Base-by-base conservation (phyloP, 2,329 filamentous ascomycete genomes). In the Aspergillus proliferans region DNA sequence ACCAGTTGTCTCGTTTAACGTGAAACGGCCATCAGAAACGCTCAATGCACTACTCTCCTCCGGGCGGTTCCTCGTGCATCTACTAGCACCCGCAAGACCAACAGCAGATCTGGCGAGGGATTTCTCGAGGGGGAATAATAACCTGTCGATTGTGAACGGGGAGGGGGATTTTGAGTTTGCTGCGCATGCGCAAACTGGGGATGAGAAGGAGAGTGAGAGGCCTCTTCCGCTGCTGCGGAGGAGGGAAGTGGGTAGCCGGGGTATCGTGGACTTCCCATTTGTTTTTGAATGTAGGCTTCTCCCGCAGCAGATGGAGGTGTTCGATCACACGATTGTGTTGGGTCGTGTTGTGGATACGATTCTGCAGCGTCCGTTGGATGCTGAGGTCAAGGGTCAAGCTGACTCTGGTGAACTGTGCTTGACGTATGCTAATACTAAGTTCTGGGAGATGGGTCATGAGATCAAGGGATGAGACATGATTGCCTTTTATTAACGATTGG, bases 1-100 rank as follows among this genome's bases (percentile, higher is more conserved):
- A 1, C 79, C 81, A 0, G 71, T 80, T n/a, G 70, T 84, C 22
- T 81, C 79, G 1, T 84, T 85, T 72, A 85, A 84, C 52, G 72
- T 84, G 48, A 76, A 75, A 46, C 57, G 73, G 2, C 78, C 79
- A 2, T 83, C 80, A 1, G 70, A 76, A 34, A 83, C 80, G 0
- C 72, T 80, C 43, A 70, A 75, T 47, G 78, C 78, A 6, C 77
- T 84, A 7, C 57, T 64, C 39, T 52, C 54, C 18, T 75, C 73
- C 1, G 61, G 66, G 3, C 58, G 67, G 0, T 78, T 84, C 52
- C 69, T 72, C 6, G 71, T 81, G 0, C 76, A 82, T 56, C 63
- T 82, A n/a, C 69, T 81, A 4, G 57, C 67, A 3, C 65, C 70
- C 3, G 51, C 53, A 1, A 41, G 50, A 3, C 52, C 49, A 1